phyloP scores from a whole-genome alignment of 2,329 filamentous ascomycete species.

The Xylariaceae sp. region DNA sequence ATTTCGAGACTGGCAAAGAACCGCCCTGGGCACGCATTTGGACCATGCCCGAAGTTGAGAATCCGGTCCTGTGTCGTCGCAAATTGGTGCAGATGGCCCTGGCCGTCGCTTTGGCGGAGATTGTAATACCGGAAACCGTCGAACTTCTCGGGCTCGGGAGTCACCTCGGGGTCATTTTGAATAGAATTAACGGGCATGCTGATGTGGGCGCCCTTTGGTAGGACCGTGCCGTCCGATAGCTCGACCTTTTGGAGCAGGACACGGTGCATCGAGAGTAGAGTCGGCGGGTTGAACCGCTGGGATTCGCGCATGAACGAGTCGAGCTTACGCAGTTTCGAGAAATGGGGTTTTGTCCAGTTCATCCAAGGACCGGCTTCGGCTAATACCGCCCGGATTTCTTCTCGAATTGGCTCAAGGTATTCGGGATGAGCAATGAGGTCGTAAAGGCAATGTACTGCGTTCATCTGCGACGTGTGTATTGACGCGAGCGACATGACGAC shows the following conservation, averaged over 20 bases:
- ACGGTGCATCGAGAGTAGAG: conserved; percentile 10
- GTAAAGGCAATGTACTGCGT: too few species aligned
- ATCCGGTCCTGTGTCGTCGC: too few species aligned
- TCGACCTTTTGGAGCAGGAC: too few species aligned
- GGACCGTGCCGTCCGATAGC: conserved; percentile 17
- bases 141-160: conserved; percentile 12
- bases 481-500: too few species aligned
- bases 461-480: too few species aligned
- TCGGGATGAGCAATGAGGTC: too few species aligned
- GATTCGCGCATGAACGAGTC: conserved; percentile 19
- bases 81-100: conserved; percentile 13
- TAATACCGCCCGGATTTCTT: too few species aligned
- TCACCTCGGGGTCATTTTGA: conserved; percentile 15
- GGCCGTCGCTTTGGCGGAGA: conserved; percentile 9
- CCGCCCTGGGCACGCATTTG: conserved; percentile 16
- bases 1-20: conserved; percentile 14
- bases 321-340: too few species aligned
- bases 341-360: too few species aligned
- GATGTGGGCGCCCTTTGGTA: conserved; percentile 13
- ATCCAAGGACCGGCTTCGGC: too few species aligned
- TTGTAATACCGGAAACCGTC: conserved; percentile 20
- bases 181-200: conserved; percentile 7
- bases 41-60: conserved; percentile 19
- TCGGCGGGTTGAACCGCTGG: conserved; percentile 13
- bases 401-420: too few species aligned